Conservation (phyloP, 192 early-diverging fungal genomes). For the Endogone sp. region DNA sequence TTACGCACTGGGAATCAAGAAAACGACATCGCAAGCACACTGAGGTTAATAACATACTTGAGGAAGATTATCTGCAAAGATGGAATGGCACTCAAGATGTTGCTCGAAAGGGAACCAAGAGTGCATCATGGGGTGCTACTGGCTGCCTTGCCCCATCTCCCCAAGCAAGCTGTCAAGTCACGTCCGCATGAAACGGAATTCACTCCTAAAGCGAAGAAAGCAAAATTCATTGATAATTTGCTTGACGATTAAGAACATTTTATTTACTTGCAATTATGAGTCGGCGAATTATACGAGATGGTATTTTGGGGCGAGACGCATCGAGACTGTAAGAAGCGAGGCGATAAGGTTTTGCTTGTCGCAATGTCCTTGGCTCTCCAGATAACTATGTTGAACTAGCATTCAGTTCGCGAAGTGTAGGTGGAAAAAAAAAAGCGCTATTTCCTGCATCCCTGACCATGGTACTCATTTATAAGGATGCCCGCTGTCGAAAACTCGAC, state of each 20-base stretch:
- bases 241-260: constrained; percentile 8
- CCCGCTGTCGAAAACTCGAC: too few relatives aligned
- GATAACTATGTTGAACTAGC: neutral
- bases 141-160: constrained; percentile 15
- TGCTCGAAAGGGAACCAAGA: constrained; percentile 13
- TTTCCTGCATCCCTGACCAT: neutral
- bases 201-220: constrained; percentile 13
- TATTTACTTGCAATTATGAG: neutral
- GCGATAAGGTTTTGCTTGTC: neutral
- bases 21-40: constrained; percentile 11
- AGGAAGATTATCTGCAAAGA: constrained; percentile 10
- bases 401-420: neutral
- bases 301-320: neutral
- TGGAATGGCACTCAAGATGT: constrained; percentile 15
- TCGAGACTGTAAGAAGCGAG: neutral
- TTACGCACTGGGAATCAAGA: too few relatives aligned
- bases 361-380: neutral
- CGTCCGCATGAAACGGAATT: constrained; percentile 18
- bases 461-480: too few relatives aligned
- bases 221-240: constrained; percentile 12
- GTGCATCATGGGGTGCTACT: constrained; percentile 12
- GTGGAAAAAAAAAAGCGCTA: neutral
- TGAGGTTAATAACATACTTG: constrained; percentile 18
- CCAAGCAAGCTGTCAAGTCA: constrained; percentile 12
- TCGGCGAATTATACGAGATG: neutral